These are phyloP conservation scores for Trichodelitschia bisporula DNA, from an alignment of 495 filamentous ascomycete species.

Conservation along the genomic window DNA sequence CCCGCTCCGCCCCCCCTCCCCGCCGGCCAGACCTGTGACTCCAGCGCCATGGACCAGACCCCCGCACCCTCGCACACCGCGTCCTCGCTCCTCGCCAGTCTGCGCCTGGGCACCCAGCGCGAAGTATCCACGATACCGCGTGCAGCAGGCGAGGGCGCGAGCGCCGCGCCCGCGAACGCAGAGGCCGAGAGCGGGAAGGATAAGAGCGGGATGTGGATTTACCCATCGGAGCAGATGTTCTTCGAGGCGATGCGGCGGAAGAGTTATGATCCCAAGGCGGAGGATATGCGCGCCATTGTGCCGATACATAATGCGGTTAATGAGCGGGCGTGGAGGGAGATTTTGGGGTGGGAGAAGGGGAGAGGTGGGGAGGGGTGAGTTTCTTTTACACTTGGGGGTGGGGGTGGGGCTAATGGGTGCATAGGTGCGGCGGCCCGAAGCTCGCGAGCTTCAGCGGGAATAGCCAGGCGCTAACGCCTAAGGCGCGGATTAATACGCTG, in stretches of 20 bases:
- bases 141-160: constrained; percentile 20
- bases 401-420: not conserved
- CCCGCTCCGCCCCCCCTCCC: constrained; percentile 4
- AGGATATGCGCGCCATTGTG: constrained; percentile 70
- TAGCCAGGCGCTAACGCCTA: constrained; percentile 39
- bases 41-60: constrained; percentile 9
- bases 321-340: constrained; percentile 20
- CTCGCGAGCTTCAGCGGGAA: constrained; percentile 62
- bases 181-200: constrained; percentile 48
- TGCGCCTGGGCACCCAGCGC: constrained; percentile 29
- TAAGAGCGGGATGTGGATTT: constrained; percentile 70
- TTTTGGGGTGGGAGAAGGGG: constrained; percentile 48
- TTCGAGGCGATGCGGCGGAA: constrained; percentile 89
- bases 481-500: constrained; percentile 53
- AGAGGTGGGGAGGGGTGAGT: constrained; percentile 27
- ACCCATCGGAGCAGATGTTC: constrained; percentile 88
- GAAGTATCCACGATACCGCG: constrained; percentile 70
- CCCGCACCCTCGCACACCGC: constrained; percentile 10
- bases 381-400: too few species aligned
- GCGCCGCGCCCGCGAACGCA: constrained; percentile 34
- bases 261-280: constrained; percentile 27
- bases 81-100: constrained; percentile 7
- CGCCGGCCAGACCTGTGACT: constrained; percentile 10
- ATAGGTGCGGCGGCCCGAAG: constrained; percentile 57
- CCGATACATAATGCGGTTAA: constrained; percentile 92